These are phyloP conservation scores for Barnettozyma californica DNA, from an alignment of 805 yeast species.

Conservation along the genomic window DNA sequence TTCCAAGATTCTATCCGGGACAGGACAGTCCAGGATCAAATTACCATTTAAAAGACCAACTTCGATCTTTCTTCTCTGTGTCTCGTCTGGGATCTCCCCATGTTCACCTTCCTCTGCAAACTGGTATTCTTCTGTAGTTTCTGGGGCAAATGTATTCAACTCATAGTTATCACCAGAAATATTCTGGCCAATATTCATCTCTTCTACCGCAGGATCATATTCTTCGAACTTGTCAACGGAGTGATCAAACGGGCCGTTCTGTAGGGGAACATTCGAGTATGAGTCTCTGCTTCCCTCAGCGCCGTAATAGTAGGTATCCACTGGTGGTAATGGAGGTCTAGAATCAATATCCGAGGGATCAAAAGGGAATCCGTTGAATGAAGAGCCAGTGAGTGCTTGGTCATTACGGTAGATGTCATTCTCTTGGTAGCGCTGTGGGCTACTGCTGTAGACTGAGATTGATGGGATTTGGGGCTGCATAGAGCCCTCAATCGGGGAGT, in stretches of 20 bases:
- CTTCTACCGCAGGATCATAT: slow-evolving; percentile 28
- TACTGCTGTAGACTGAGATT: slow-evolving; percentile 5
- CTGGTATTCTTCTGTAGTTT: slow-evolving; percentile 12
- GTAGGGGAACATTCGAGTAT: slow-evolving; percentile 3
- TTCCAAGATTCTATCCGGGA: slow-evolving; percentile 58
- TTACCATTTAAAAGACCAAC: slow-evolving; percentile 53
- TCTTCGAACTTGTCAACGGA: slow-evolving; percentile 5
- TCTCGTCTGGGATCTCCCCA: slow-evolving; percentile 35
- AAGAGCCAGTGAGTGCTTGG: slow-evolving; percentile 2
- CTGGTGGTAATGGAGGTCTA: slow-evolving; percentile 2
- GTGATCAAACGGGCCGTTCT: slow-evolving; percentile 13
- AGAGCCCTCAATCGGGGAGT: slow-evolving; percentile 22
- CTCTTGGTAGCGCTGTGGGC: slow-evolving; percentile 2
- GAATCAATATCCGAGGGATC: slow-evolving; percentile 1
- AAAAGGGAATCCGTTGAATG: slow-evolving; percentile 15
- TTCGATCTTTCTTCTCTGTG: slow-evolving; percentile 34
- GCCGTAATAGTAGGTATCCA: slow-evolving; percentile 10
- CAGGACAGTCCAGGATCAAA: slow-evolving; percentile 84
- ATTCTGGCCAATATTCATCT: slow-evolving; percentile 28
- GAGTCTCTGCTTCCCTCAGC: slow-evolving; percentile 1
- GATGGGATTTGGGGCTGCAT: slow-evolving; percentile 14
- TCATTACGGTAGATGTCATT: slow-evolving; percentile 3
- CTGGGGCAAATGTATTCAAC: slow-evolving; percentile 21
- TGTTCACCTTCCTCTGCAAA: slow-evolving; percentile 38
- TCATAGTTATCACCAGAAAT: slow-evolving; percentile 25